phyloP scores from a whole-genome alignment of 2,329 filamentous ascomycete genomes.

The Clonostachys chloroleuca region DNA sequence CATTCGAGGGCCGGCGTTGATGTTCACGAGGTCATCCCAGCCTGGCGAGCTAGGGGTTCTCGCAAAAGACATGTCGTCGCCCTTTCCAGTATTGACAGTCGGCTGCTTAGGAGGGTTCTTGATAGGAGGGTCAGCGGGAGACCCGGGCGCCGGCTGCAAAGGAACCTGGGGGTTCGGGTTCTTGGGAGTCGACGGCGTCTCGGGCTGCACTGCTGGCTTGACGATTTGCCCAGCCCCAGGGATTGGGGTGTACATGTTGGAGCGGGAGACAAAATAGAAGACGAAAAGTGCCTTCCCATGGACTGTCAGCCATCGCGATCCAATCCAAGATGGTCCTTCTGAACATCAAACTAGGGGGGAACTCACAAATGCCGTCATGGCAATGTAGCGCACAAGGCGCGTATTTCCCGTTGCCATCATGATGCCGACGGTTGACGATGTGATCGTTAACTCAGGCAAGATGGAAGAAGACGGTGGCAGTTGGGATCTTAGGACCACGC shows the following conservation, averaged over 20 bases:
- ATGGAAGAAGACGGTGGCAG: too few species aligned
- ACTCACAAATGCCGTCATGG: constrained; percentile 81
- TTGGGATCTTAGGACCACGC: too few species aligned
- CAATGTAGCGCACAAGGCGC: constrained; percentile 72
- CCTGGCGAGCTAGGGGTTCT: constrained; percentile 46
- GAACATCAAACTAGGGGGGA: not conserved
- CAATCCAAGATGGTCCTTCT: not conserved
- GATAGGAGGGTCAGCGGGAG: constrained; percentile 1
- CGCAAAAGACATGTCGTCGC: constrained; percentile 40
- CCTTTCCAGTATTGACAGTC: constrained; percentile 2
- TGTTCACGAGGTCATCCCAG: constrained; percentile 46
- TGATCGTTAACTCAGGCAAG: too few species aligned
- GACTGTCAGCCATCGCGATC: not conserved
- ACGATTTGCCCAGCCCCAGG: constrained; percentile 10
- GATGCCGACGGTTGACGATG: constrained; percentile 1
- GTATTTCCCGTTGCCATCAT: constrained; percentile 64
- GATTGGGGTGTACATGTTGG: constrained; percentile 30
- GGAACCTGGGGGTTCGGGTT: not conserved
- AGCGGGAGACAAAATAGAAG: constrained; percentile 75
- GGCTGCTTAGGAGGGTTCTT: not conserved
- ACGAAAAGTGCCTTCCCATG: constrained; percentile 55
- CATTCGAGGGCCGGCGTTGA: constrained; percentile 68
- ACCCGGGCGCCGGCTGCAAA: not conserved
- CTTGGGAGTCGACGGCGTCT: too few species aligned
- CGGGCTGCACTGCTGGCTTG: not conserved